Evolutionary conservation across 2,329 filamentous ascomycete genomes (phyloP).

Genomic region (Cylindrodendrum hubeiense): DNA sequence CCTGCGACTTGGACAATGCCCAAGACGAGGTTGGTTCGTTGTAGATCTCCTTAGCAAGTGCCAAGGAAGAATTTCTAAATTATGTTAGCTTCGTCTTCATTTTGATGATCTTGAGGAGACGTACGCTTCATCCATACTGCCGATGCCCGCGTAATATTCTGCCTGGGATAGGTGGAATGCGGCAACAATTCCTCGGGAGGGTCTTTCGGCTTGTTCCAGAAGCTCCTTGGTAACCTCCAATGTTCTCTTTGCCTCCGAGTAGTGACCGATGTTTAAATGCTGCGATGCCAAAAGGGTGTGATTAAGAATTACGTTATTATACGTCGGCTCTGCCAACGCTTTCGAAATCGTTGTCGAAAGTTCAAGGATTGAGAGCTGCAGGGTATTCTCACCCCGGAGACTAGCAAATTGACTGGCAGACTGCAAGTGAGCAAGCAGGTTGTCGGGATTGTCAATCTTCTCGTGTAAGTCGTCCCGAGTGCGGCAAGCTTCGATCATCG

Average conservation of each 20-base stretch:
- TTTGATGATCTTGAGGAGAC: constrained; percentile 32
- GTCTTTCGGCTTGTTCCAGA: constrained; percentile 51
- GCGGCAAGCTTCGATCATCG: constrained; percentile 53
- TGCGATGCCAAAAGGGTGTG: constrained; percentile 64
- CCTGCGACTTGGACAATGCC: constrained; percentile 50
- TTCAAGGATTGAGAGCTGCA: constrained; percentile 62
- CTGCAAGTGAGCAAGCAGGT: constrained; percentile 62
- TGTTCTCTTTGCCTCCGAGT: constrained; percentile 60
- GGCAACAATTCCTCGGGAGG: constrained; percentile 56
- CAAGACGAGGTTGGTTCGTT: constrained; percentile 46
- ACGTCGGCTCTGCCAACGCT: constrained; percentile 46
- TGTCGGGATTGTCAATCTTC: constrained; percentile 62
- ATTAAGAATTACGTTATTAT: constrained; percentile 58
- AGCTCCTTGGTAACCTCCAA: constrained; percentile 71
- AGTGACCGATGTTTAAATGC: constrained; percentile 66
- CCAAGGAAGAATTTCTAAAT: constrained; percentile 47
- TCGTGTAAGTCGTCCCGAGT: constrained; percentile 56
- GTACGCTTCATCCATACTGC: constrained; percentile 72
- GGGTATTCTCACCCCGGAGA: constrained; percentile 61
- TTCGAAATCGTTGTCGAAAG: constrained; percentile 58
- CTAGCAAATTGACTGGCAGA: constrained; percentile 65
- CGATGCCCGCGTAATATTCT: constrained; percentile 79
- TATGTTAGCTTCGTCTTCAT: constrained; percentile 20
- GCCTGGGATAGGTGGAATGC: constrained; percentile 77
- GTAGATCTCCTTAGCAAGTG: constrained; percentile 55